phyloP scores from a whole-genome alignment of 306 rosid species.

The Vigna hirtella region DNA sequence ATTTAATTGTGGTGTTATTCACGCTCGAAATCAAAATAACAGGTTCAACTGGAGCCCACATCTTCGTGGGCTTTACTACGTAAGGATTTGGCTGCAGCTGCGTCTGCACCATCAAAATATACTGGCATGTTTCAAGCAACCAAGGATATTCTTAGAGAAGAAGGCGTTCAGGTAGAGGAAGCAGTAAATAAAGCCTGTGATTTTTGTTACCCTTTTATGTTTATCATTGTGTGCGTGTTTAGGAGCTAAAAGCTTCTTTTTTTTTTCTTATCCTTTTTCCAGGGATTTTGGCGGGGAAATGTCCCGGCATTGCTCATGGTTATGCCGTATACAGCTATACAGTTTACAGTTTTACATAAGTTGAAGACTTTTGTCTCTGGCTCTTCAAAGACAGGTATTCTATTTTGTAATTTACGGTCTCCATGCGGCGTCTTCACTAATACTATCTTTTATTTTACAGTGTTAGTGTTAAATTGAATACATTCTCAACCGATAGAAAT shows the following conservation, averaged over 20 bases:
- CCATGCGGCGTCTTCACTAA: background rate
- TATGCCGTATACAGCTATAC: slow-evolving; percentile 97
- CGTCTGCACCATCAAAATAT: slow-evolving; percentile 66
- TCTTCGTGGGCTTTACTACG: slow-evolving; percentile 77
- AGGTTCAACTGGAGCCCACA: slow-evolving; percentile 97
- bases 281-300: slow-evolving; percentile 99
- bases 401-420: slow-evolving; percentile 19
- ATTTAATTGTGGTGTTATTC: background rate
- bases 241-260: background rate
- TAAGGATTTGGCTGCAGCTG: slow-evolving; percentile 52
- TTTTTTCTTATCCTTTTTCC: slow-evolving; percentile 21
- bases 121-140: slow-evolving; percentile 93
- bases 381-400: slow-evolving; percentile 80
- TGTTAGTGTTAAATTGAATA: background rate
- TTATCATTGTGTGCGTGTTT: background rate
- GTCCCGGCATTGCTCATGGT: slow-evolving; percentile 98
- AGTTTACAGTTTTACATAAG: slow-evolving; percentile 83
- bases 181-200: background rate
- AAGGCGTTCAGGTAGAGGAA: slow-evolving; percentile 80
- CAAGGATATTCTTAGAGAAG: slow-evolving; percentile 91
- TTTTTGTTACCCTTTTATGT: slow-evolving; percentile 1
- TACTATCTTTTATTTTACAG: background rate
- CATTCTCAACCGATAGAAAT: background rate
- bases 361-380: slow-evolving; percentile 88
- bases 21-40: slow-evolving; percentile 56